Percentiles rank a stretch among this genome's conserved stretches.
Evolutionary conservation across 163 green algal species (phyloP).

Genomic region (Chlorella variabilis): DNA sequence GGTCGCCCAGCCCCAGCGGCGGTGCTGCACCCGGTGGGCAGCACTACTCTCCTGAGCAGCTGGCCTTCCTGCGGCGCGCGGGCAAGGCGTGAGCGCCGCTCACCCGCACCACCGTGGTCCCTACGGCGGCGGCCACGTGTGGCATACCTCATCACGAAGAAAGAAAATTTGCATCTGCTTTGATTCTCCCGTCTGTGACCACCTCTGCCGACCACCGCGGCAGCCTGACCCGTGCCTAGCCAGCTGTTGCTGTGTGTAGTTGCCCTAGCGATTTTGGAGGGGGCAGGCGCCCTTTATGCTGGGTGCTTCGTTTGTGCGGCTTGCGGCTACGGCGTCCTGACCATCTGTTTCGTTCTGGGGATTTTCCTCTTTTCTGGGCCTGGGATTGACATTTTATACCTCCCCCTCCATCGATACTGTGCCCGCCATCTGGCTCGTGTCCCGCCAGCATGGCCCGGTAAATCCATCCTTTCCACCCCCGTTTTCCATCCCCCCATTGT

Average conservation of each 20-base stretch:
- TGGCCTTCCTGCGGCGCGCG: neutral
- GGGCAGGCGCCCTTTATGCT: neutral
- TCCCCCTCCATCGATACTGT: no score
- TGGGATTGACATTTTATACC: neutral
- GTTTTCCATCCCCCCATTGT: neutral
- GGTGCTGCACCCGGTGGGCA: neutral
- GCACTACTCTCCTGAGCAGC: neutral
- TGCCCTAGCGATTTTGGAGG: constrained; percentile 1
- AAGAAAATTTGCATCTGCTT: neutral
- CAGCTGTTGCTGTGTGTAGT: neutral
- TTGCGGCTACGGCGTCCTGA: no score
- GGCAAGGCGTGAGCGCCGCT: neutral
- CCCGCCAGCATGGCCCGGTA: no score
- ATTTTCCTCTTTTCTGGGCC: no score
- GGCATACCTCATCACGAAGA: no score
- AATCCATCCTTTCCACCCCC: neutral
- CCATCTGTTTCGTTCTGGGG: no score
- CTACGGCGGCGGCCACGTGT: neutral
- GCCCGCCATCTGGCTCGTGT: no score
- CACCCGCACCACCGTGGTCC: neutral
- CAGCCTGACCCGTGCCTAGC: no score
- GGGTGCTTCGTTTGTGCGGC: neutral
- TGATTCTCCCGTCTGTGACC: neutral
- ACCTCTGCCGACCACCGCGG: no score
- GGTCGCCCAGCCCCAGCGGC: neutral